These are phyloP conservation scores for Saitozyma podzolica DNA, from an alignment of 768 basidiomycete genomes.

Conservation along the genomic window DNA sequence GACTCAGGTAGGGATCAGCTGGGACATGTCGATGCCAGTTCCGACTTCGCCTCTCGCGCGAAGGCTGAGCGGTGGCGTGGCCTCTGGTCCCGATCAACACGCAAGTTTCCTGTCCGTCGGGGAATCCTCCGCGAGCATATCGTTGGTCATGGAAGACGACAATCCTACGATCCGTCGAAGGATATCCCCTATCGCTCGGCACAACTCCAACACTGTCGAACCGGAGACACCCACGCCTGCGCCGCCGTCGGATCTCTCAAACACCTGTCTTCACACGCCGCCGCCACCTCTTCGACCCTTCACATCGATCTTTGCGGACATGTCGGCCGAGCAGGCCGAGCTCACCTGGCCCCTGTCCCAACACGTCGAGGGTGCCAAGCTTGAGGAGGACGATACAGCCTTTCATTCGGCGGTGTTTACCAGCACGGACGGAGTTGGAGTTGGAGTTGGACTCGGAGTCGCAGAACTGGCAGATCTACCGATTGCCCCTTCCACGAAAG, in stretches of 20 bases:
- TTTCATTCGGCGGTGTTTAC: constrained; percentile 20
- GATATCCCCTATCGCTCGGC: constrained; percentile 13
- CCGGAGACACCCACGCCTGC: constrained; percentile 14
- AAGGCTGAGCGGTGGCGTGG: too few species aligned
- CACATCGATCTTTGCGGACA: constrained; percentile 46
- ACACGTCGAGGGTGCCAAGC: neutral
- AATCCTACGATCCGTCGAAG: constrained; percentile 34
- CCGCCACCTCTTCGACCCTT: constrained; percentile 4
- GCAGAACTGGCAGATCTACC: neutral
- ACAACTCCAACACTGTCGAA: constrained; percentile 5
- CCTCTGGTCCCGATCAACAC: too few species aligned
- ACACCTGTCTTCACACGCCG: neutral
- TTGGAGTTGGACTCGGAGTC: neutral
- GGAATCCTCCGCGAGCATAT: too few species aligned
- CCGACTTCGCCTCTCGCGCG: too few species aligned
- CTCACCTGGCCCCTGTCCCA: constrained; percentile 39
- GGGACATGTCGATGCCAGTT: too few species aligned
- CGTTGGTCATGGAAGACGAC: constrained; percentile 11
- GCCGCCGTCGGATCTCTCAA: neutral
- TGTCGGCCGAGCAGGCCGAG: constrained; percentile 47
- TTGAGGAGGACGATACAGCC: constrained; percentile 19
- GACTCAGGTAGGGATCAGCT: constrained; percentile 18
- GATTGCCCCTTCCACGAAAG: neutral
- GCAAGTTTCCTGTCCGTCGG: too few species aligned
- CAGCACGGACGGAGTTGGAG: neutral